Evolutionary conservation across 345 rosid genomes (phyloP).

Genomic region (Zanthoxylum bungeanum): DNA sequence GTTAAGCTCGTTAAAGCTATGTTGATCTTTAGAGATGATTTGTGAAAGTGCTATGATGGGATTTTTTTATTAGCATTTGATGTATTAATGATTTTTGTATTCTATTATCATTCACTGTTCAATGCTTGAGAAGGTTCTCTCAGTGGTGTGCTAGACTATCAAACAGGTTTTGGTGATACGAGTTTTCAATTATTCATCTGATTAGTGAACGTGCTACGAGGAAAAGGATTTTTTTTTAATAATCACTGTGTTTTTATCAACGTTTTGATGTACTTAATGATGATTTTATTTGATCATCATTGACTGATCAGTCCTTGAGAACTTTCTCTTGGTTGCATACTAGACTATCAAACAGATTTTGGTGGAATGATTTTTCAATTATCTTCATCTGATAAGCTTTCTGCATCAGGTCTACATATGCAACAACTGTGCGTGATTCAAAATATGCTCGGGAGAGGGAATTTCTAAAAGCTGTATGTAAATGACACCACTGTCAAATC

Average conservation of each 20-base stretch:
- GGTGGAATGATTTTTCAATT: neutral
- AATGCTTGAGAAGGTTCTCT: too few relatives aligned
- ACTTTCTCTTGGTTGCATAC: neutral
- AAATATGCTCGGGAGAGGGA: constrained; percentile 90
- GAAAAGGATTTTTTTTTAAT: too few relatives aligned
- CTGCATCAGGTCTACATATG: constrained; percentile 80
- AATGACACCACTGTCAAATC: constrained; percentile 10
- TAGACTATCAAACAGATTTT: neutral
- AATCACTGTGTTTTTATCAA: neutral
- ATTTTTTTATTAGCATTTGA: too few relatives aligned
- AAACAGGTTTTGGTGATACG: too few relatives aligned
- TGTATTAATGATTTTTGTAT: too few relatives aligned
- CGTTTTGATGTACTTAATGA: too few relatives aligned
- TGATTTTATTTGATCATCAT: neutral
- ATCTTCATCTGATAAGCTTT: constrained; percentile 9
- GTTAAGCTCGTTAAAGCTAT: neutral
- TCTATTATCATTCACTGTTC: too few relatives aligned
- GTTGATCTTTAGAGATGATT: neutral
- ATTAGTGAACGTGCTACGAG: too few relatives aligned
- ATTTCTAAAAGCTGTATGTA: constrained; percentile 89
- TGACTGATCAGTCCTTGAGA: neutral
- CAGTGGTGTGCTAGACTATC: too few relatives aligned
- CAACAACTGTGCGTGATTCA: constrained; percentile 85
- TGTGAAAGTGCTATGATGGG: neutral
- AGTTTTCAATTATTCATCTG: too few relatives aligned